Evolutionary conservation across 768 basidiomycete species (phyloP).

Genomic region (Tephrocybe sp.): DNA sequence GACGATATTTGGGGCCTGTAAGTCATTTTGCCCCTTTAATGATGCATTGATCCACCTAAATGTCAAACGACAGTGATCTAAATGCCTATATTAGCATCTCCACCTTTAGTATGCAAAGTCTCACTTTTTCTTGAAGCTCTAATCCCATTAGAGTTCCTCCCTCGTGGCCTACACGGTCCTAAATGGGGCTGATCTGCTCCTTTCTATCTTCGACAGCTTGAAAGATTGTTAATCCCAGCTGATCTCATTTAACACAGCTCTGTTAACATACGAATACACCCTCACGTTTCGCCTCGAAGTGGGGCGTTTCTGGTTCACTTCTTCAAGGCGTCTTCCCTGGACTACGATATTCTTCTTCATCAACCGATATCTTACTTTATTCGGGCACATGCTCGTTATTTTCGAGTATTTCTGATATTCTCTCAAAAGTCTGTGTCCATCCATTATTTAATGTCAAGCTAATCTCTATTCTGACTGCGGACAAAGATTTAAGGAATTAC

Average conservation of each 20-base stretch:
- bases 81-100: slow-evolving; percentile 6
- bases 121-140: no score
- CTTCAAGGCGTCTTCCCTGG: slow-evolving; percentile 17
- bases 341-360: slow-evolving; percentile 27
- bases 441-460: slow-evolving; percentile 3
- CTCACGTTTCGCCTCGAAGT: slow-evolving; percentile 35
- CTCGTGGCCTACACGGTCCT: no score
- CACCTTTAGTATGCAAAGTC: slow-evolving; percentile 9
- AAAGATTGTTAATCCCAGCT: background rate
- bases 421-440: slow-evolving; percentile 5
- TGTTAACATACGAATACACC: slow-evolving; percentile 36
- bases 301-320: slow-evolving; percentile 31
- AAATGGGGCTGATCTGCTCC: no score
- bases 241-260: slow-evolving; percentile 11
- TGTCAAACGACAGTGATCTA: background rate
- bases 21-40: background rate
- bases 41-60: background rate
- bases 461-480: no score
- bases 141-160: no score
- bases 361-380: slow-evolving; percentile 32
- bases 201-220: background rate
- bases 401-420: slow-evolving; percentile 23
- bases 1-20: slow-evolving; percentile 5
- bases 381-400: slow-evolving; percentile 27
- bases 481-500: slow-evolving; percentile 12